Evolutionary conservation across 768 basidiomycete genomes (phyloP), one percentile per base, ranked within the genome.

Genomic region (Leucogyrophana mollusca): DNA sequence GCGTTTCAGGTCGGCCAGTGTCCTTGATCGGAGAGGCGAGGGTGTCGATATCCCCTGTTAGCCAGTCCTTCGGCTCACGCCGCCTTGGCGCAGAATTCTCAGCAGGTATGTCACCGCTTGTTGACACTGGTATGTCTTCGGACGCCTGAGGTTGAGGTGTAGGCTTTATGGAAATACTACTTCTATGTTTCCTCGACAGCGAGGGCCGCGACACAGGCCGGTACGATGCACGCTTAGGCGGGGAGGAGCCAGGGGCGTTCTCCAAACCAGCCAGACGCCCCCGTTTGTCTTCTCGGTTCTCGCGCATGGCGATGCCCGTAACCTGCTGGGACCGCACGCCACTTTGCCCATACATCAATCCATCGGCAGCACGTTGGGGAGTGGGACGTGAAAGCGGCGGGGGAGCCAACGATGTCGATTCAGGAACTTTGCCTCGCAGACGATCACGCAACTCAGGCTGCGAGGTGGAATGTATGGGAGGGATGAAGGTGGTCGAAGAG

Each of bases 11-110:
- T 32, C 22, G 38, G 20, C 61, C 48, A 23, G 23, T 47, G 4
- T 54, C 60, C 51, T 56, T 59, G n/a, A 27, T 33, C 17, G 55
- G 49, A 30, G 27, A 30, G 27, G 27, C 9, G 55, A 55, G 24
- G 36, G 22, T 67, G 35, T 76, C 72, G 46, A 81, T 78, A 44
- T 78, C 77, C 8, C 89, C 89, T 14, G 90, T 89, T 25, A 92
- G 66, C 88, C 89, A 89, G 58, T 90, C 87, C 52, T 67, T 72
- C 38, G 65, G 70, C 58, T 60, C 67, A 54, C 54, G 67, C 40
- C 39, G 60, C 14, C 7, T 41, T 10, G 46, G 40, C 16, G 43
- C 9, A 6, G n/a, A n/a, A n/a, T 34, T 45, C 53, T 16, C 45
- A 13, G 47, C 27, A 4, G 50, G 27, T 37, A 22, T 43, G 34